Evolutionary conservation across 495 filamentous ascomycete genomes (phyloP), one percentile per base, ranked within the genome.

Genomic region (Penicillium atrosanguineum): DNA sequence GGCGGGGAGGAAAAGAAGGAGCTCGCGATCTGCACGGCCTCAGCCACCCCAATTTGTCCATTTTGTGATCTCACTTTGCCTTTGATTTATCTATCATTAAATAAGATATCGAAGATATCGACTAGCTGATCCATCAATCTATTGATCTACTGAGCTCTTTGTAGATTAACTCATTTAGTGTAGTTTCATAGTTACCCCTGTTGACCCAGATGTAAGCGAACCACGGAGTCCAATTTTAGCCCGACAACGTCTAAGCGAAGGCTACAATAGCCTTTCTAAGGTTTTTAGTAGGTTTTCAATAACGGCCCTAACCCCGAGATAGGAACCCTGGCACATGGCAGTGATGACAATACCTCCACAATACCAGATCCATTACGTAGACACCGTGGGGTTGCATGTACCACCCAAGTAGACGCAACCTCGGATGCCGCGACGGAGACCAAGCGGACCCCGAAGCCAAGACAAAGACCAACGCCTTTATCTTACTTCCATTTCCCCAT

Each of bases 1-100:
- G 61, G 63, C 51, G 63, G 63, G 62, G 57, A 57, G 52, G 20
- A 45, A 49, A 42, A 42, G 50, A 61, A 53, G 56, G 54, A 54
- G 48, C 48, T 34, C 12, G 36, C 43, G 55, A 64, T 65, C 59
- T 54, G 60, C 59, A 42, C 37, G 44, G 57, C 48, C 49, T 65
- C 52, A 55, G 62, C 62, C 59, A 60, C 59, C 28, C 19, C 8
- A 46, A 48, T 55, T 64, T 34, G 8, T 25, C 15, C 20, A 18
- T 29, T 44, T 39, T 29, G 38, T 44, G 48, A 50, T 4, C 19
- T 40, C 15, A 19, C 38, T 19, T 20, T 16, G 15, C 37, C 37
- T 5, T 16, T 4, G 6, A 7, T 1, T 4, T 40, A 6, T 40
- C 8, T 14, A 39, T 14, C 14, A 16, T n/a, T 5, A 6, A 37